Evolutionary conservation across 176 grass and related monocot species (phyloP).

Genomic region (Oropetium thomaeum): DNA sequence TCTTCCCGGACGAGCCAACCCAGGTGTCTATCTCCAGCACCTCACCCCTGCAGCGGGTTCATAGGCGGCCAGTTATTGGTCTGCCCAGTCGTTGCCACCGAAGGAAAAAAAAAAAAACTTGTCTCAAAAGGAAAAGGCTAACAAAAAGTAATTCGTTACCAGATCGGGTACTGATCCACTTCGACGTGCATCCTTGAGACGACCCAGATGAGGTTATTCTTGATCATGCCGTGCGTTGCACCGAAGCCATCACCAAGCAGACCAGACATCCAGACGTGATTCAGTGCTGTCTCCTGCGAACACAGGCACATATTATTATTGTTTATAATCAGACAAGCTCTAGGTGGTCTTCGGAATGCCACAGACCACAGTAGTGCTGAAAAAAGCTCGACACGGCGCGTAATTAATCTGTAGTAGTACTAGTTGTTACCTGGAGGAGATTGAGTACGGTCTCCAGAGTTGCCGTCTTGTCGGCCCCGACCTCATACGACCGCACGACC

Average conservation of each 20-base stretch:
- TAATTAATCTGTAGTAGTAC: too few species aligned
- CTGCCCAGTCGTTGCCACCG: too few species aligned
- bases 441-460: slow-evolving; percentile 64
- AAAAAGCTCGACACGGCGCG: too few species aligned
- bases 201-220: slow-evolving; percentile 73
- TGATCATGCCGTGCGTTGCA: slow-evolving; percentile 73
- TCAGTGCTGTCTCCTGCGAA: slow-evolving; percentile 57
- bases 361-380: too few species aligned
- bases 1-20: slow-evolving; percentile 68
- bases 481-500: slow-evolving; percentile 63
- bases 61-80: too few species aligned
- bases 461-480: slow-evolving; percentile 54
- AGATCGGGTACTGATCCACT: slow-evolving; percentile 60
- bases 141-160: slow-evolving; percentile 14
- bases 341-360: too few species aligned
- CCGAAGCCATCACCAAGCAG: slow-evolving; percentile 69
- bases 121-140: too few species aligned
- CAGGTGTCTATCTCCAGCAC: slow-evolving; percentile 65
- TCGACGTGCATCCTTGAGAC: slow-evolving; percentile 71
- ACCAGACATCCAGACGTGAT: slow-evolving; percentile 76
- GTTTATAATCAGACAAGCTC: too few species aligned
- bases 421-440: slow-evolving; percentile 72
- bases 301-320: not conserved
- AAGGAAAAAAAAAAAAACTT: too few species aligned
- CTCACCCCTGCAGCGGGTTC: slow-evolving; percentile 46